Evolutionary conservation across 2,329 filamentous ascomycete genomes (phyloP), one percentile per base, ranked within the genome.

Genomic region (Leptodontidium sp.): DNA sequence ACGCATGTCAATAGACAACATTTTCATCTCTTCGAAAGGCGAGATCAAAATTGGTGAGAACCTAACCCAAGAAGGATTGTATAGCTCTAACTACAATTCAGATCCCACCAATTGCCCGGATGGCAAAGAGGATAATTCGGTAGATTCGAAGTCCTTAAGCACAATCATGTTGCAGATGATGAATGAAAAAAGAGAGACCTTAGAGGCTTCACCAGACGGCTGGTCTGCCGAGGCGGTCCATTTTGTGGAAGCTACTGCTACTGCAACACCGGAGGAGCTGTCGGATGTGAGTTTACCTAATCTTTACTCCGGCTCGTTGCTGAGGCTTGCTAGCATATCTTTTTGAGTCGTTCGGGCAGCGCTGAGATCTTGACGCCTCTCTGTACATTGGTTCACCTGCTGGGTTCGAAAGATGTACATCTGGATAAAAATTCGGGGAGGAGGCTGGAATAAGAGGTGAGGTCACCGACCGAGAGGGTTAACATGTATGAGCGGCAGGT

Each of bases 321-420:
- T 67, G 64, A 69, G 32, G 52, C 58, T 69, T 64, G 21, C 32
- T 55, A 64, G 32, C 35, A 64, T 40, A 59, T 69, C 40, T 69
- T 69, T 24, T 67, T 69, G 21, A 66, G 64, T 50, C 45, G 49
- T 57, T 67, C 35, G 49, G 61, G 49, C 35, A 65, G 55, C 55
- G 47, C 63, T 62, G 21, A 58, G 38, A 63, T 69, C 63, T 66
- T 69, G 49, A 66, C 57, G 50, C 63, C 58, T 69, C 49, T 66
- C 12, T 63, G 11, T 63, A 63, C 24, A 32, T 63, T 67, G 35
- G 58, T 45, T 58, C 26, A 67, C 45, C 58, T 63, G 21, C 65
- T 67, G 40, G 58, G 55, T 63, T 63, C 58, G 49, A 67, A 67
- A 67, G 58, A 63, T 45, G 49, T 67, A 67, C 62, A 38, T 26